Conservation (phyloP, 2,329 filamentous ascomycete species). For the Ceratocystis alfenasii region DNA sequence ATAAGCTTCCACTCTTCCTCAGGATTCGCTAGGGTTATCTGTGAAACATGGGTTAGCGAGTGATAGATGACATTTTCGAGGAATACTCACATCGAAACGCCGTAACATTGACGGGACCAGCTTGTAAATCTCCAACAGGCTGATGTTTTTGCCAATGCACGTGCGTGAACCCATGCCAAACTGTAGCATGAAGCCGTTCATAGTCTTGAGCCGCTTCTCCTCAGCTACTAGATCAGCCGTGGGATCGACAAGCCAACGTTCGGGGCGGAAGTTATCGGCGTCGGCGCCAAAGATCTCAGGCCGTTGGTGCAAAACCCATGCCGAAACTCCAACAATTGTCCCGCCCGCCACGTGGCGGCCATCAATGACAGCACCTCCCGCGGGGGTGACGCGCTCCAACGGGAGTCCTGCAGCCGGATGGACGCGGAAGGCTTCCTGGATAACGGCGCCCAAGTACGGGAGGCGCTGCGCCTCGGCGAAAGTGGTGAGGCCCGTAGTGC, state of each 20-base stretch:
- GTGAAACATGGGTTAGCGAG: not conserved
- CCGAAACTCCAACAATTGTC: slow-evolving; percentile 61
- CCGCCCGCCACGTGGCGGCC: slow-evolving; percentile 53
- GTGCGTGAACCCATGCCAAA: slow-evolving; percentile 61
- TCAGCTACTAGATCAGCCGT: slow-evolving; percentile 30
- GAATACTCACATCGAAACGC: slow-evolving; percentile 45
- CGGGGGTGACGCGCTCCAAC: slow-evolving; percentile 60
- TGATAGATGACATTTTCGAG: not conserved
- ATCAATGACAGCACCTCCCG: slow-evolving; percentile 47
- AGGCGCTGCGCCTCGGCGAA: slow-evolving; percentile 59
- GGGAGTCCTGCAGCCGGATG: slow-evolving; percentile 63
- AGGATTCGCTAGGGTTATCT: slow-evolving; percentile 31
- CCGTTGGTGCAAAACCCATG: slow-evolving; percentile 55
- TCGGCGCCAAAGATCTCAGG: slow-evolving; percentile 57
- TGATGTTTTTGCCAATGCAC: slow-evolving; percentile 58
- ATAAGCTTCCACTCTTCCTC: slow-evolving; percentile 45
- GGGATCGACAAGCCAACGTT: slow-evolving; percentile 49
- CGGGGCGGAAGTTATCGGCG: slow-evolving; percentile 53
- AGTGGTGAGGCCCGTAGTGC: slow-evolving; percentile 49
- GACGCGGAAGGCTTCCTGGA: slow-evolving; percentile 67
- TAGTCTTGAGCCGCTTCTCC: slow-evolving; percentile 47
- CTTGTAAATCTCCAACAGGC: slow-evolving; percentile 52
- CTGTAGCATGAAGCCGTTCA: slow-evolving; percentile 60
- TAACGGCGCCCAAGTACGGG: slow-evolving; percentile 62
- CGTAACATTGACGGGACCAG: slow-evolving; percentile 49